Conservation (phyloP, 345 rosid species). For the Kandelia obovata region DNA sequence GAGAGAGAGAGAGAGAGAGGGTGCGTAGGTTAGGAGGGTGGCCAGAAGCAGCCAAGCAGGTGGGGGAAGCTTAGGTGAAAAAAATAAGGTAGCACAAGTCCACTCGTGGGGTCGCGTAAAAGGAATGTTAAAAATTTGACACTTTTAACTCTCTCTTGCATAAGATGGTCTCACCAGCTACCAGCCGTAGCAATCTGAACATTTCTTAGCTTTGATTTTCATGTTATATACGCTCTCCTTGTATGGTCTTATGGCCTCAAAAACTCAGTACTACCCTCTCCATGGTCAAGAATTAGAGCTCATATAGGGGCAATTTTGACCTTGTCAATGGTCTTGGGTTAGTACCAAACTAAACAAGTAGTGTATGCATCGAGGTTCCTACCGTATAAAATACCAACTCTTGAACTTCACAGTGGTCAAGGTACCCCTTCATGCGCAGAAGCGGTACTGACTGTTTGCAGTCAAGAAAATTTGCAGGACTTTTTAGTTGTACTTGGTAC, state of each 20-base stretch:
- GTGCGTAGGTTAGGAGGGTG: constrained; percentile 8
- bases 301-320: neutral
- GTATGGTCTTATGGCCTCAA: too few species aligned
- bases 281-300: neutral
- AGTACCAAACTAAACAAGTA: too few species aligned
- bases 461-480: too few species aligned
- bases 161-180: too few species aligned
- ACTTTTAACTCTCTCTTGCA: neutral
- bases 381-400: too few species aligned
- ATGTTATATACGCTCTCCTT: too few species aligned
- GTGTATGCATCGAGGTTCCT: too few species aligned
- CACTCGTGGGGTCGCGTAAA: constrained; percentile 44
- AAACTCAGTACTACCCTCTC: constrained; percentile 6
- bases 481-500: neutral
- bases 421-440: neutral
- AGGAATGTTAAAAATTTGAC: constrained; percentile 16
- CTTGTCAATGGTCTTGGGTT: neutral
- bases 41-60: constrained; percentile 16
- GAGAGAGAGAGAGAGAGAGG: constrained; percentile 2
- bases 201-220: too few species aligned
- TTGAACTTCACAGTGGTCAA: neutral
- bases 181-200: too few species aligned
- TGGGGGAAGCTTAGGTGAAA: constrained; percentile 9
- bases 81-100: constrained; percentile 13
- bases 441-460: neutral